Evolutionary conservation across 768 basidiomycete genomes (phyloP).

Genomic region (Mycena metata): DNA sequence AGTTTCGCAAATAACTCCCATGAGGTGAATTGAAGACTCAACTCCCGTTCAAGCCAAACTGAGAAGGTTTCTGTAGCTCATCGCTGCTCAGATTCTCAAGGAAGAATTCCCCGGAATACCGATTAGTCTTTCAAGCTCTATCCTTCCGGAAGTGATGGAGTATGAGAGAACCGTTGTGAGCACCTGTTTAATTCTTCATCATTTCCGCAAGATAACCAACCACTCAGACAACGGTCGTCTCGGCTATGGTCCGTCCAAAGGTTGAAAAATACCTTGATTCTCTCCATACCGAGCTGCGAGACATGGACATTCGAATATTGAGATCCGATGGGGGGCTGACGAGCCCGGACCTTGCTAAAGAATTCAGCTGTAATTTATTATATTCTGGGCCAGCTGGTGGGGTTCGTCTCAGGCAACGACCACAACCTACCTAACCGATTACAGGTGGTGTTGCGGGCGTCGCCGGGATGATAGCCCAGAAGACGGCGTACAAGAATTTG

Average conservation of each 20-base stretch:
- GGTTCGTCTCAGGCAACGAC: constrained; percentile 14
- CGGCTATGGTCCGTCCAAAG: constrained; percentile 47
- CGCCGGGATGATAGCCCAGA: constrained; percentile 34
- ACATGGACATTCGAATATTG: constrained; percentile 43
- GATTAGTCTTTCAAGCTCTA: constrained; percentile 42
- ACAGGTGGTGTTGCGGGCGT: constrained; percentile 36
- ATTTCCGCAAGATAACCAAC: background rate
- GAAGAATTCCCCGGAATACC: constrained; percentile 45
- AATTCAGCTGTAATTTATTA: constrained; percentile 44
- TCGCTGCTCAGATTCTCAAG: constrained; percentile 37
- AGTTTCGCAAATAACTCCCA: constrained; percentile 45
- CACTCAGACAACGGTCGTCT: constrained; percentile 43
- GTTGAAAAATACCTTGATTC: constrained; percentile 43
- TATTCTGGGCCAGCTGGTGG: constrained; percentile 48
- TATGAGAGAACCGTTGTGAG: constrained; percentile 45
- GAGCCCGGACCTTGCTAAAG: constrained; percentile 42
- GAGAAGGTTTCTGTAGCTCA: constrained; percentile 8
- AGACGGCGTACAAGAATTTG: constrained; percentile 42
- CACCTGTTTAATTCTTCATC: too few relatives aligned
- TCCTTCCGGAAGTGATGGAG: constrained; percentile 46
- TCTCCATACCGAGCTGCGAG: constrained; percentile 40
- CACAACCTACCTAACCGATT: too few relatives aligned
- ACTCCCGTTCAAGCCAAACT: background rate
- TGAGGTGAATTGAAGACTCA: constrained; percentile 30
- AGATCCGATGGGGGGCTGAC: constrained; percentile 47